Conservation (phyloP, 768 basidiomycete species). For the Suillus americanus region DNA sequence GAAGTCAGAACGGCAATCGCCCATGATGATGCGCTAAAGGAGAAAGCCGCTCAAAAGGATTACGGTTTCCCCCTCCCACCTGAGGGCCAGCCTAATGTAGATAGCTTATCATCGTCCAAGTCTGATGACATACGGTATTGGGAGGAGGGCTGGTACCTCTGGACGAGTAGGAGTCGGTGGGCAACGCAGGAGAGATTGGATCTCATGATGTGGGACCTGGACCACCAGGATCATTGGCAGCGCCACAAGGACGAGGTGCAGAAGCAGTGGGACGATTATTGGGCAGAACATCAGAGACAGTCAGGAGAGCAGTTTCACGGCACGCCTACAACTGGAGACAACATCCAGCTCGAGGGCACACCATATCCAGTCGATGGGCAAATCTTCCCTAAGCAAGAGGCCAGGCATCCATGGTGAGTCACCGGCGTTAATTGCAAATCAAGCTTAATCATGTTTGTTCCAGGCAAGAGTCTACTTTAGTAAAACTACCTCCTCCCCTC, state of each 20-base stretch:
- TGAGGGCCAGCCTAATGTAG: slow-evolving; percentile 55
- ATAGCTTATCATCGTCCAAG: slow-evolving; percentile 15
- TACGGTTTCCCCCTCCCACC: slow-evolving; percentile 61
- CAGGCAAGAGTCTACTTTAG: slow-evolving; percentile 53
- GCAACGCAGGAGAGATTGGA: slow-evolving; percentile 56
- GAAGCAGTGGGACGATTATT: slow-evolving; percentile 52
- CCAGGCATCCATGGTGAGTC: slow-evolving; percentile 36
- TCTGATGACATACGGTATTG: slow-evolving; percentile 52
- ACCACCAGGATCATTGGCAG: slow-evolving; percentile 46
- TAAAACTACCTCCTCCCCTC: slow-evolving; percentile 57
- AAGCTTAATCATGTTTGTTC: slow-evolving; percentile 2
- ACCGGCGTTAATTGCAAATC: slow-evolving; percentile 14
- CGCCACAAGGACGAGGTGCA: slow-evolving; percentile 43
- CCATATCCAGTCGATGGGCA: slow-evolving; percentile 38
- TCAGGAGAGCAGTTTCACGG: slow-evolving; percentile 19
- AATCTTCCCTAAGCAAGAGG: slow-evolving; percentile 10
- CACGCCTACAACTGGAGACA: neutral
- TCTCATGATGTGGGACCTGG: slow-evolving; percentile 59
- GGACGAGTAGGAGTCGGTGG: slow-evolving; percentile 56
- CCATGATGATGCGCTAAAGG: slow-evolving; percentile 29
- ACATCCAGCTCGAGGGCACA: slow-evolving; percentile 40
- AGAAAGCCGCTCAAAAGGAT: slow-evolving; percentile 42
- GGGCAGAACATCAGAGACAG: slow-evolving; percentile 26
- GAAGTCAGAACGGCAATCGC: slow-evolving; percentile 57
- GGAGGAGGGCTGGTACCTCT: slow-evolving; percentile 77